Evolutionary conservation across 257 asterid species (phyloP).

Genomic region (Striga asiatica): DNA sequence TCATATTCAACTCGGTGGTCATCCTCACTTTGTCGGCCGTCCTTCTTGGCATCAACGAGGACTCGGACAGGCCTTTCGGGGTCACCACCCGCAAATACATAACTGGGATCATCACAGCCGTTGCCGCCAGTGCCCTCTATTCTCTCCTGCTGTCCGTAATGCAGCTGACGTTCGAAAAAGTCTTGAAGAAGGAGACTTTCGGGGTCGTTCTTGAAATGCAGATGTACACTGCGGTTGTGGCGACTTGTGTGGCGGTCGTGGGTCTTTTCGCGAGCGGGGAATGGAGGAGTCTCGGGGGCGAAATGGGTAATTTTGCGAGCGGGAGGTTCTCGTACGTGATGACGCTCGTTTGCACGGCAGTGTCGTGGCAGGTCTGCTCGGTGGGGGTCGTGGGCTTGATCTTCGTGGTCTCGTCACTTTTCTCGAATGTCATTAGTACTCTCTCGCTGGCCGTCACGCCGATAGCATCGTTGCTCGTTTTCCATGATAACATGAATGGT

Average conservation of each 20-base stretch:
- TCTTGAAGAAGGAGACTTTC: conserved; percentile 26
- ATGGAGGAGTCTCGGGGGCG: conserved; percentile 30
- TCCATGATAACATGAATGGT: conserved; percentile 68
- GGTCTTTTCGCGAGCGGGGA: conserved; percentile 65
- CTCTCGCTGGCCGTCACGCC: conserved; percentile 86
- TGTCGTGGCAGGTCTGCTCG: too few species aligned
- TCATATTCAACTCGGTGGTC: conserved; percentile 41
- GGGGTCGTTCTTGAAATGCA: conserved; percentile 28
- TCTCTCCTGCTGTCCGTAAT: conserved; percentile 23
- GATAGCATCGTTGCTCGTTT: conserved; percentile 50
- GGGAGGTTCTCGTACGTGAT: conserved; percentile 24
- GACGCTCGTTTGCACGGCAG: too few species aligned
- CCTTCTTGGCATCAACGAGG: conserved; percentile 18
- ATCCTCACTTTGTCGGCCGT: conserved; percentile 31
- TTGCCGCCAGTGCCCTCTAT: conserved; percentile 26
- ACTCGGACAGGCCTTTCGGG: neutral
- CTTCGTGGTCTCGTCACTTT: conserved; percentile 72
- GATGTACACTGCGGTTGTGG: conserved; percentile 22
- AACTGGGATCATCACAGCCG: conserved; percentile 27
- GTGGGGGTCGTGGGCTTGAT: conserved; percentile 57
- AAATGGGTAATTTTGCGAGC: conserved; percentile 37
- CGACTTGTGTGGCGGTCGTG: conserved; percentile 14
- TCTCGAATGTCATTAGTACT: conserved; percentile 84
- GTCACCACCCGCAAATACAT: neutral
- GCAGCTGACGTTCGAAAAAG: conserved; percentile 24